Evolutionary conservation across 2,329 filamentous ascomycete species (phyloP).

Genomic region (Neocatenulostroma microsporum): DNA sequence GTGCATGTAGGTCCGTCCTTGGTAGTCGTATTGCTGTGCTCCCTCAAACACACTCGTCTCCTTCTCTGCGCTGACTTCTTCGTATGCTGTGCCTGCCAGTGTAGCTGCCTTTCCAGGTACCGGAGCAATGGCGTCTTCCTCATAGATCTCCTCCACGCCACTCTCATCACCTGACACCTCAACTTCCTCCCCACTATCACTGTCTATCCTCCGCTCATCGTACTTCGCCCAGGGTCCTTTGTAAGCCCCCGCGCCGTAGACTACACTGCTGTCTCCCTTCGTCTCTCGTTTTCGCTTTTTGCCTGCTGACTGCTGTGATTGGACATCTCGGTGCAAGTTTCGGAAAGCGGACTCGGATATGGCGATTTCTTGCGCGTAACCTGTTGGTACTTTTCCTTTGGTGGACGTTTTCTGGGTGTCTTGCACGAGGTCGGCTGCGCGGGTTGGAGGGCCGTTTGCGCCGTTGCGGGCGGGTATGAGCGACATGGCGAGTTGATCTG

Average conservation of each 20-base stretch:
- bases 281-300: conserved; percentile 77
- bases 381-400: conserved; percentile 53
- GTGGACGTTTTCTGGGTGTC: conserved; percentile 29
- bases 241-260: conserved; percentile 82
- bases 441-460: conserved; percentile 26
- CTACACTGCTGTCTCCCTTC: conserved; percentile 75
- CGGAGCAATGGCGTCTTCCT: conserved; percentile 62
- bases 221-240: conserved; percentile 93
- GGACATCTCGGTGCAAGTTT: conserved; percentile 73
- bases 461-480: conserved; percentile 28
- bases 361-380: conserved; percentile 77
- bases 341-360: conserved; percentile 89
- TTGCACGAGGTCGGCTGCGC: conserved; percentile 19
- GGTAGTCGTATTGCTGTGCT: conserved; percentile 76
- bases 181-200: conserved; percentile 63
- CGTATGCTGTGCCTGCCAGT: conserved; percentile 47
- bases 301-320: conserved; percentile 39
- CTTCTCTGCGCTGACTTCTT: conserved; percentile 36
- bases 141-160: conserved; percentile 66
- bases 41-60: conserved; percentile 89
- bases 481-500: conserved; percentile 22
- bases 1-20: conserved; percentile 96
- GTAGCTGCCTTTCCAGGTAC: conserved; percentile 41
- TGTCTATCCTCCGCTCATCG: conserved; percentile 62
- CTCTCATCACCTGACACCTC: conserved; percentile 62